phyloP scores from a whole-genome alignment of 441 rosid genomes.

The Pelargonium cotyledonis region DNA sequence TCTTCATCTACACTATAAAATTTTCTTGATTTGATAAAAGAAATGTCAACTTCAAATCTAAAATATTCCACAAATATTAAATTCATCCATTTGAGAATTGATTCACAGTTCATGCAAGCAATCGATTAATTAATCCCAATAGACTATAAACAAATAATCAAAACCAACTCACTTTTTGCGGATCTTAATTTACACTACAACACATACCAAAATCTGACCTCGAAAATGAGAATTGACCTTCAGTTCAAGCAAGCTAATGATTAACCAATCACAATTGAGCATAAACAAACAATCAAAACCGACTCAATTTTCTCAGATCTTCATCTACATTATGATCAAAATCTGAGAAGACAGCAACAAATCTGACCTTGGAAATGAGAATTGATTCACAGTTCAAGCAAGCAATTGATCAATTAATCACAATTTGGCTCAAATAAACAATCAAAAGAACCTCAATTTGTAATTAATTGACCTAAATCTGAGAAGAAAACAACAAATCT shows the following conservation, averaged over 20 bases:
- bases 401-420: background rate
- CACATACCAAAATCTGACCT: slow-evolving; percentile 32
- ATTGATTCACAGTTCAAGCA: background rate
- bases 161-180: background rate
- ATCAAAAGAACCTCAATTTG: background rate
- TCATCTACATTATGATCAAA: background rate
- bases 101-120: background rate
- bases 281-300: background rate
- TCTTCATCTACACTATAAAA: background rate
- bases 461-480: no score
- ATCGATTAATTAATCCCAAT: background rate
- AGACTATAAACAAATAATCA: background rate
- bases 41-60: background rate
- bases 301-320: background rate
- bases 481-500: background rate
- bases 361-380: background rate
- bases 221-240: no score
- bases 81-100: background rate
- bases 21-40: no score
- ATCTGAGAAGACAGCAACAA: no score
- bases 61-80: background rate
- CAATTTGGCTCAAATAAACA: background rate
- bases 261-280: background rate
- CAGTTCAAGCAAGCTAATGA: background rate
- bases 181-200: background rate